Evolutionary conservation across 768 basidiomycete genomes (phyloP).

Genomic region (Lanmaoa rubissima): DNA sequence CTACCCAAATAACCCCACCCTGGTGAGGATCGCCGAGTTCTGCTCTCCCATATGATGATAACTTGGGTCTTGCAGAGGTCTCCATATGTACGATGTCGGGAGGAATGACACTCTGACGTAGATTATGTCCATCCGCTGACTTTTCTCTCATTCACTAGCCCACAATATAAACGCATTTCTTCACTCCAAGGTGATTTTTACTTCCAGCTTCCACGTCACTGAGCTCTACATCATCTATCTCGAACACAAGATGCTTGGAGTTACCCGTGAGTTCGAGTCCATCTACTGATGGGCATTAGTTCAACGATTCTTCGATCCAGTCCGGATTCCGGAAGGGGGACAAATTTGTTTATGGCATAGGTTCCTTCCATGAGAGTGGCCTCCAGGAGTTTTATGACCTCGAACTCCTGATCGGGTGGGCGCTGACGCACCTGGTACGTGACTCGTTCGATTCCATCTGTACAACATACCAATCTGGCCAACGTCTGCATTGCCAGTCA

Average conservation of each 20-base stretch:
- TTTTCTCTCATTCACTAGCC: neutral
- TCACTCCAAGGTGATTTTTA: conserved; percentile 15
- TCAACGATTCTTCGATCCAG: neutral
- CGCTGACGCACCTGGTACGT: conserved; percentile 11
- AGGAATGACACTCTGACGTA: conserved; percentile 13
- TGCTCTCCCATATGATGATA: no score
- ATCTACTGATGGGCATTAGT: no score
- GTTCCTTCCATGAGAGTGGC: conserved; percentile 10
- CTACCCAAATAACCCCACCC: no score
- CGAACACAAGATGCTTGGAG: conserved; percentile 14
- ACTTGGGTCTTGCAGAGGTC: no score
- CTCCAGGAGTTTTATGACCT: conserved; percentile 14
- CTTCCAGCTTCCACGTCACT: conserved; percentile 6
- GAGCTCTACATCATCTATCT: conserved; percentile 4
- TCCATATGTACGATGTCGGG: conserved; percentile 15
- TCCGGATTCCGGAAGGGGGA: conserved; percentile 20
- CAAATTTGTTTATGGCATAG: conserved; percentile 11
- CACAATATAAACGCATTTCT: neutral
- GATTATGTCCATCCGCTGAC: neutral
- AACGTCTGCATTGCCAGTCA: neutral
- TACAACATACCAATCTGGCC: neutral
- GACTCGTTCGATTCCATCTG: no score
- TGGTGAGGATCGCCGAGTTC: no score
- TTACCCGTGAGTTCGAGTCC: conserved; percentile 1
- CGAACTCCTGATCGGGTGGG: conserved; percentile 12